Base-by-base conservation (phyloP, 176 grass and related monocot species). In the Carex parvula region DNA sequence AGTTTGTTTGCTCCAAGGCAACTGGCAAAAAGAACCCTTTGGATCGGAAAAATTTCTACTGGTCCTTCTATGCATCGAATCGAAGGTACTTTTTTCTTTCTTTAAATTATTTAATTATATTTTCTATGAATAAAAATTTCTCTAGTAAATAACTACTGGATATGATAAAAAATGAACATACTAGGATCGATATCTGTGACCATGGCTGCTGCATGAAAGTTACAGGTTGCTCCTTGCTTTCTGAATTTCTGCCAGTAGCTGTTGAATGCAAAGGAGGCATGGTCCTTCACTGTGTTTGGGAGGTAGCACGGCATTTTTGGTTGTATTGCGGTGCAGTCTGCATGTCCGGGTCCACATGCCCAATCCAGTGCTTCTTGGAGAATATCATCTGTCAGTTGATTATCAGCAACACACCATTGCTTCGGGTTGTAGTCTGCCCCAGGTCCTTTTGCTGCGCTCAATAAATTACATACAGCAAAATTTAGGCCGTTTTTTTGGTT, bases 161-260 rank as follows among this genome's bases (percentile, higher is more conserved):
- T 66, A 66, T 16, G 32, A 7, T 8, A 18, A 17, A 55, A 30
- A 30, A 5, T 12, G 46, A 20, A 30, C 87, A 86, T 94, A 90
- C 85, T 92, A 89, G 86, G 90, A 79, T 94, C 68, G 24, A 84
- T 56, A 68, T 92, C 70, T 0, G 83, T 92, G 80, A 94, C 83
- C 30, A 90, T 89, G 66, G 86, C 90, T 69, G 90, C 84, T 30
- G 84, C 89, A 82, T 82, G 83, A 60, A 94, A 92, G 62, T 91
- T 89, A 80, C 89, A 92, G 24, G 91, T 91, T n/a, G 82, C 89
- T 84, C 86, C 88, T 50, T 92, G 66, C 48, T 90, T 91, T 79
- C 90, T 97, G 80, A 73, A 90, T 61, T 92, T 97, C 82, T 90
- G 87, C 90, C 88, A 89, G 64, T 89, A 97, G 80, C 85, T 94